phyloP scores from a whole-genome alignment of 1,139 yeast genomes.

The Candida pseudocylindracea region DNA sequence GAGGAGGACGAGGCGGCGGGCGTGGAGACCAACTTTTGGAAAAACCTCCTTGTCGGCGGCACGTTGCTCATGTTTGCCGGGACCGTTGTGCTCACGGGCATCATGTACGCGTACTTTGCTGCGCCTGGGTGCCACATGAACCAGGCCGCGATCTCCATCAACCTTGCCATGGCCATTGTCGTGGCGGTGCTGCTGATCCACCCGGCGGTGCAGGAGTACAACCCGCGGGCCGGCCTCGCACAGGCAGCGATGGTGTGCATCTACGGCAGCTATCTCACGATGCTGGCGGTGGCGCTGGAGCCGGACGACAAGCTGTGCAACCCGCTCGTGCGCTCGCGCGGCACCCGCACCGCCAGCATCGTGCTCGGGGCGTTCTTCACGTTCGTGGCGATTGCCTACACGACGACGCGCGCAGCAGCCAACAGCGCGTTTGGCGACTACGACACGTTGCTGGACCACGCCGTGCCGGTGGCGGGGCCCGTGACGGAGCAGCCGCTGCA shows the following conservation, averaged over 20 bases:
- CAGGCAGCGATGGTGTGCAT: slow-evolving; percentile 92
- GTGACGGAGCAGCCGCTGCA: slow-evolving; percentile 6
- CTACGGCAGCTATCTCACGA: slow-evolving; percentile 77
- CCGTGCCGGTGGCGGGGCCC: slow-evolving; percentile 3
- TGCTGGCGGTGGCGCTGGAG: slow-evolving; percentile 90
- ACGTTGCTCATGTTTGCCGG: slow-evolving; percentile 69
- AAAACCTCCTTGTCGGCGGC: slow-evolving; percentile 61
- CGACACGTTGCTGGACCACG: no score
- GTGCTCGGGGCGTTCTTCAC: slow-evolving; percentile 87
- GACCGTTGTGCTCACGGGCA: slow-evolving; percentile 43
- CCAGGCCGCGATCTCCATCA: slow-evolving; percentile 66
- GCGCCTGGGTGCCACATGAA: slow-evolving; percentile 79
- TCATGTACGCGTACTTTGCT: slow-evolving; percentile 75
- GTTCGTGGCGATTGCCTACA: slow-evolving; percentile 85
- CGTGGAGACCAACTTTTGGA: slow-evolving; percentile 39
- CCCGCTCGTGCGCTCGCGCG: slow-evolving; percentile 72
- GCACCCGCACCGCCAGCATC: slow-evolving; percentile 78
- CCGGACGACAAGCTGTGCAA: slow-evolving; percentile 89
- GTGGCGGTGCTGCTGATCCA: slow-evolving; percentile 56
- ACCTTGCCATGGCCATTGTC: slow-evolving; percentile 37
- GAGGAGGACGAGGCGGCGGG: slow-evolving; percentile 65
- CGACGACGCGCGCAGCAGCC: slow-evolving; percentile 93
- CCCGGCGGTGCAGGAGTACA: slow-evolving; percentile 73
- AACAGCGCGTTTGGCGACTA: slow-evolving; percentile 31
- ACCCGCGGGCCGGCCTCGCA: slow-evolving; percentile 91